phyloP scores from a whole-genome alignment of 164 flowering plant genomes.

The Warburgia ugandensis region DNA sequence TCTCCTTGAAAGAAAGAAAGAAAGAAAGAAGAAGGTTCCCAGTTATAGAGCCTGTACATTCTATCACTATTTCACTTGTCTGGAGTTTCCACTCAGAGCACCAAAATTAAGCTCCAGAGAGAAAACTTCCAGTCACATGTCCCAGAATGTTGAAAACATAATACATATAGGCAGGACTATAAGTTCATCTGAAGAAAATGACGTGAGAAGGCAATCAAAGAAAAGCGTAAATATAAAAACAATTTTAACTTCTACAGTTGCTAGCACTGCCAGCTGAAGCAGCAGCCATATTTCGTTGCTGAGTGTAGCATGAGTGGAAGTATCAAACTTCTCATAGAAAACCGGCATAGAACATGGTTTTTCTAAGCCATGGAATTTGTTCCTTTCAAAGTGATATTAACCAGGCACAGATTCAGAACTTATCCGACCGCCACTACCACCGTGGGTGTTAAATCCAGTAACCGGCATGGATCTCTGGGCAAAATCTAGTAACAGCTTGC shows the following conservation, averaged over 20 bases:
- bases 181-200: not conserved
- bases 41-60: constrained; percentile 22
- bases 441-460: constrained; percentile 26
- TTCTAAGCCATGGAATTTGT: not conserved
- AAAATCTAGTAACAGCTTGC: constrained; percentile 61
- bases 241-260: not conserved
- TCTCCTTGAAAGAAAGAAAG: constrained; percentile 6
- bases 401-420: constrained; percentile 40
- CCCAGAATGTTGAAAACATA: constrained; percentile 18
- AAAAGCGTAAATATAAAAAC: constrained; percentile 3
- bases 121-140: constrained; percentile 23
- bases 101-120: constrained; percentile 34
- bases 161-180: constrained; percentile 16
- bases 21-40: constrained; percentile 7
- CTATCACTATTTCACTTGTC: constrained; percentile 14
- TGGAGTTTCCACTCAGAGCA: constrained; percentile 31
- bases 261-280: not conserved
- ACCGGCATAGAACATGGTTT: not conserved
- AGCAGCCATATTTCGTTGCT: not conserved
- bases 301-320: not conserved
- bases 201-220: not conserved
- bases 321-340: not conserved
- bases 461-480: constrained; percentile 74
- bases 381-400: constrained; percentile 2
- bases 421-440: constrained; percentile 26